Evolutionary conservation across 306 rosid genomes (phyloP).

Genomic region (Calophaca sinica): DNA sequence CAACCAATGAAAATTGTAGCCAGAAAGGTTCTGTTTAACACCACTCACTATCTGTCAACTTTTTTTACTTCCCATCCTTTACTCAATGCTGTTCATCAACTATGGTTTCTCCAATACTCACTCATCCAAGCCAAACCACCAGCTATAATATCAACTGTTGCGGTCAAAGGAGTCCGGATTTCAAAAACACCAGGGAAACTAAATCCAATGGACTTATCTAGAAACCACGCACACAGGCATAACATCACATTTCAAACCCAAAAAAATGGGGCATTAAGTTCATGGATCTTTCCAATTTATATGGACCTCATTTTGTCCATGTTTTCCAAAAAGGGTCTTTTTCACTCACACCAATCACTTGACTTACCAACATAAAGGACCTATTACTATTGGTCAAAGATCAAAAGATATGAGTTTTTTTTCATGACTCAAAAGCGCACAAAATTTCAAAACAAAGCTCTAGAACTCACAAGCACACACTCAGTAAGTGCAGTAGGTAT

Average conservation of each 20-base stretch:
- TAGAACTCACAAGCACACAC: constrained; percentile 8
- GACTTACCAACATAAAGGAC: no score
- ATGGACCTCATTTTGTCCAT: not conserved
- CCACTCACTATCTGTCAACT: not conserved
- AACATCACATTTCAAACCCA: constrained; percentile 2
- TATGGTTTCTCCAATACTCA: not conserved
- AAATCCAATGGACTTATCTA: not conserved
- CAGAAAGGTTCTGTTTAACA: not conserved
- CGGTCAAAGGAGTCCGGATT: not conserved
- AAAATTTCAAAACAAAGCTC: constrained; percentile 19
- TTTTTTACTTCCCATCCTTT: not conserved
- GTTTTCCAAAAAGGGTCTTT: not conserved
- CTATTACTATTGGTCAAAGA: constrained; percentile 14
- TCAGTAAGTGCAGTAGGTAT: not conserved
- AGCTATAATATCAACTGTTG: not conserved
- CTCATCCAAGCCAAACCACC: not conserved
- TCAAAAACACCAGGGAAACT: not conserved
- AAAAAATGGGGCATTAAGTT: not conserved
- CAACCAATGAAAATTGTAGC: not conserved
- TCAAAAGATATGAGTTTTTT: constrained; percentile 6
- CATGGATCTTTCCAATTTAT: constrained; percentile 3
- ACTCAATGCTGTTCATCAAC: constrained; percentile 2
- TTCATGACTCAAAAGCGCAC: constrained; percentile 2
- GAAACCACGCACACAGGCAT: not conserved
- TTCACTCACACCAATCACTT: constrained; percentile 7